Conservation (phyloP, 352 stramenopile species). For the Globisporangium iwayamae region DNA sequence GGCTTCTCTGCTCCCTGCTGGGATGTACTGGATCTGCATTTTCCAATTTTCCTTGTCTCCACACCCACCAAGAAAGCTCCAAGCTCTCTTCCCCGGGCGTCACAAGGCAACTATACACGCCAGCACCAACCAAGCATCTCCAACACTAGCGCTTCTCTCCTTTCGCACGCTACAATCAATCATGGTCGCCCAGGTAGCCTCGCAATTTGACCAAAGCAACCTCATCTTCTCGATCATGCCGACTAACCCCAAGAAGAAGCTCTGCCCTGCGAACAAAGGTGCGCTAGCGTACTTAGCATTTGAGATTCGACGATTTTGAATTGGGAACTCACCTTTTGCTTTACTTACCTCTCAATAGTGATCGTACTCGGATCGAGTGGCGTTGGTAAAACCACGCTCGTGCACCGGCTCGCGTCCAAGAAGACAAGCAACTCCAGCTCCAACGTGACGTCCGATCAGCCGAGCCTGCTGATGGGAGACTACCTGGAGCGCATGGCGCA, state of each 20-base stretch:
- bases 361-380: slow-evolving; percentile 37
- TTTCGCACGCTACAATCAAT: not conserved
- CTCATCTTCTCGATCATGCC: slow-evolving; percentile 52
- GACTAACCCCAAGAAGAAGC: slow-evolving; percentile 43
- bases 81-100: not conserved
- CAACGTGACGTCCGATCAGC: no score
- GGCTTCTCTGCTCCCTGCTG: not conserved
- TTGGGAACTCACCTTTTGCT: not conserved
- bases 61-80: not conserved
- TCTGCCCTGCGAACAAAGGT: slow-evolving; percentile 49
- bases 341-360: slow-evolving; percentile 20
- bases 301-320: not conserved
- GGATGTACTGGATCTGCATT: not conserved
- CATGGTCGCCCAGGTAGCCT: slow-evolving; percentile 8
- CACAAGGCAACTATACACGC: slow-evolving; percentile 3
- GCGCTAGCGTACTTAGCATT: not conserved
- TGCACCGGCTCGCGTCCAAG: slow-evolving; percentile 21
- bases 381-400: slow-evolving; percentile 44
- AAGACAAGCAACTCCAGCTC: not conserved
- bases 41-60: slow-evolving; percentile 1
- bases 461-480: slow-evolving; percentile 16
- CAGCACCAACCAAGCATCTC: not conserved
- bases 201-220: not conserved
- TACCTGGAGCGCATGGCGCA: slow-evolving; percentile 34
- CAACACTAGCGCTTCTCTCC: not conserved